These are phyloP conservation scores for Arachis monticola DNA, from an alignment of 331 rosid species.

Conservation along the genomic window DNA sequence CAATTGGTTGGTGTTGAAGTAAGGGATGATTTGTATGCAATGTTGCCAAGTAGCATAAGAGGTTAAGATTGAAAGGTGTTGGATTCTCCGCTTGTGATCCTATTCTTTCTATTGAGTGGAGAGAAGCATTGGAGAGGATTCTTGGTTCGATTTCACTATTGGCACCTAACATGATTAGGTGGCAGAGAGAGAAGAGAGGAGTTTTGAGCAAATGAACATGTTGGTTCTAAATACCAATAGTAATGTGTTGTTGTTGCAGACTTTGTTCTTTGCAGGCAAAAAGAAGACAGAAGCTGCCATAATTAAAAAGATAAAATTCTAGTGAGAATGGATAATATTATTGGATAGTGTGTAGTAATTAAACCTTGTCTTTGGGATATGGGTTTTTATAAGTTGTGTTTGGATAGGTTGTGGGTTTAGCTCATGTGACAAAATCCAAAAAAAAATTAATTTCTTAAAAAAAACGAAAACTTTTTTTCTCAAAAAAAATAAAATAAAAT, in stretches of 20 bases:
- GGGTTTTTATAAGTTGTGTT: too few species aligned
- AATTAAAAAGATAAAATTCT: background rate
- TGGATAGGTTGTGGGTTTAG: too few species aligned
- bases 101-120: conserved; percentile 80
- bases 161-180: conserved; percentile 95
- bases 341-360: too few species aligned
- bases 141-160: conserved; percentile 82
- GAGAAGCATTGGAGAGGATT: conserved; percentile 79
- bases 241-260: conserved; percentile 79
- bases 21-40: conserved; percentile 79
- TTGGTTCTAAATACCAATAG: conserved; percentile 62
- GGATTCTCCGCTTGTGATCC: conserved; percentile 87
- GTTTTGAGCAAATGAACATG: conserved; percentile 80
- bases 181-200: conserved; percentile 85
- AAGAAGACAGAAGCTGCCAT: conserved; percentile 95
- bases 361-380: too few species aligned
- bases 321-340: too few species aligned
- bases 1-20: conserved; percentile 89
- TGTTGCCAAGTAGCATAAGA: conserved; percentile 77
- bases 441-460: too few species aligned
- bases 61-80: conserved; percentile 70
- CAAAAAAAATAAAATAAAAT: too few species aligned
- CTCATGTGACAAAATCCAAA: too few species aligned
- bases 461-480: too few species aligned
- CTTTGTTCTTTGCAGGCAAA: conserved; percentile 83